Evolutionary conservation across 2,329 filamentous ascomycete species (phyloP).

Genomic region (Pseudopyricularia javanii): DNA sequence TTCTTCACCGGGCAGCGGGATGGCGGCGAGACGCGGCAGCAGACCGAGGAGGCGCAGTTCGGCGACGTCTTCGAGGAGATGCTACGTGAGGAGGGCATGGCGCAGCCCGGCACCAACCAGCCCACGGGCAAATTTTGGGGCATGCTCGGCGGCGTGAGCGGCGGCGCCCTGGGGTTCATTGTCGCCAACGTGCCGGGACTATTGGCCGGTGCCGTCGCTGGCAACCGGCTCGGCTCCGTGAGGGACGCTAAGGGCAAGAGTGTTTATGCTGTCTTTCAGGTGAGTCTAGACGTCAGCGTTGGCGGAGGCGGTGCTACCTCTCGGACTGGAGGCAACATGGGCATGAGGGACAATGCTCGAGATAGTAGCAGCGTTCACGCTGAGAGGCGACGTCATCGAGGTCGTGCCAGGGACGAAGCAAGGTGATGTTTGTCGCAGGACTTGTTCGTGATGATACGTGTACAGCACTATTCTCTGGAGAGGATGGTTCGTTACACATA

Average conservation of each 20-base stretch:
- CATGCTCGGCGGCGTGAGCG: constrained; percentile 72
- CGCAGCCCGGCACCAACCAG: constrained; percentile 48
- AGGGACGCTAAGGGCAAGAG: constrained; percentile 88
- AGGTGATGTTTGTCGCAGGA: not conserved
- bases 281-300: constrained; percentile 15
- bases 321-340: not conserved
- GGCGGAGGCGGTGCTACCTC: not conserved
- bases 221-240: constrained; percentile 81
- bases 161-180: constrained; percentile 88
- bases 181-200: constrained; percentile 84
- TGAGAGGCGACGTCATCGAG: not conserved
- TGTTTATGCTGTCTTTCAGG: constrained; percentile 79
- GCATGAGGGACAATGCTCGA: not conserved
- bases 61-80: constrained; percentile 82
- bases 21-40: constrained; percentile 28
- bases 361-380: not conserved
- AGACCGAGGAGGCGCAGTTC: constrained; percentile 68
- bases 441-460: not conserved
- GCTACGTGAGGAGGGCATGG: constrained; percentile 76
- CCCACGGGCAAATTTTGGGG: constrained; percentile 74
- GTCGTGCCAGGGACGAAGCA: not conserved
- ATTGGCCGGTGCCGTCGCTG: constrained; percentile 81
- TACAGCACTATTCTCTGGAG: not conserved
- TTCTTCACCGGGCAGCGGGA: constrained; percentile 32
- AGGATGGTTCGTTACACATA: constrained; percentile 1